Evolutionary conservation across 1,139 yeast species (phyloP), one percentile per base, ranked within the genome.

Genomic region (Pichia inconspicua): DNA sequence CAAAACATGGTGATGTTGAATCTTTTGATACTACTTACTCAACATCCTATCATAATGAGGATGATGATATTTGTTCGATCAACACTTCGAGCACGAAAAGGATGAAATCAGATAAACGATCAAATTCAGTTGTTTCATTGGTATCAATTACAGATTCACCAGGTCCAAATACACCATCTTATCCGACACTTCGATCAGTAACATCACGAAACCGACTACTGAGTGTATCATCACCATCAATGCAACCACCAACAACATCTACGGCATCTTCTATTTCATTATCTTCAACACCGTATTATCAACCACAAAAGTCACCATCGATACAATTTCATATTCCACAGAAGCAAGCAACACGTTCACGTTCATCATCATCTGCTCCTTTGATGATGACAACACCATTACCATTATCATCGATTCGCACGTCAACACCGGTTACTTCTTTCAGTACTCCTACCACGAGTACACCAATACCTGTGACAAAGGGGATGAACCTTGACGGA

Each of bases 61-160:
- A 32, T 27, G 17, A 25, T 52, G 63, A 58, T 37, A 55, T 53
- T 14, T 57, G 58, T 28, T 56, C 61, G 6, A 53, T 60, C 8
- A 57, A 51, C 44, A 58, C 62, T 3, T 55, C 61, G 1, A 42
- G 53, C 22, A 58, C 61, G 3, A 60, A 59, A 49, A 56, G 57
- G 39, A 49, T 58, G 49, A 60, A 60, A 47, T 44, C 61, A 6
- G 31, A 59, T 27, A 54, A 53, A 46, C 48, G 64, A 41, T 56
- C 64, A 2, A 57, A 51, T 44, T 60, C 64, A 2, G 55, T 58
- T 9, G 55, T 56, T 14, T 60, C 63, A 1, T 31, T 59, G 19
- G 19, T 49, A 52, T 12, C 59, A 51, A 36, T 49, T 25, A 25
- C 60, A 55, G 14, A 30, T 8, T 22, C 48, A 2, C 34, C 34